Conservation (phyloP, 805 yeast genomes). For the Myxozyma neotropica region DNA sequence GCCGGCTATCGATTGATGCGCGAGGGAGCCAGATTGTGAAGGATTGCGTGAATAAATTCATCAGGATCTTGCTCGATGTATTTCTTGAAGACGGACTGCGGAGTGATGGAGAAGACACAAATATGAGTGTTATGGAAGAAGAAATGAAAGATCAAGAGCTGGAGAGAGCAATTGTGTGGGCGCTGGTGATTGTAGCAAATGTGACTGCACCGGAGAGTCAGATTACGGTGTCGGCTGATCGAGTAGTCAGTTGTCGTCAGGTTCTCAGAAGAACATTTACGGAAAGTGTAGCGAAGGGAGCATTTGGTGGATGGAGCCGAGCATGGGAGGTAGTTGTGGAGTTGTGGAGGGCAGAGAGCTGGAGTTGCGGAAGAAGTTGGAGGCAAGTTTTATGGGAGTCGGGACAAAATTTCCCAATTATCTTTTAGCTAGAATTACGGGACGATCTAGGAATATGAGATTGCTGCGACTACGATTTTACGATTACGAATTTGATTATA, state of each 20-base stretch:
- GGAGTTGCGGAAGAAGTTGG: conserved; percentile 12
- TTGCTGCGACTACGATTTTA: background rate
- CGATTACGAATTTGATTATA: background rate
- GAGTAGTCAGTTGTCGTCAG: conserved; percentile 4
- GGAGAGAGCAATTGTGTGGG: conserved; percentile 16
- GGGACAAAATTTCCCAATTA: background rate
- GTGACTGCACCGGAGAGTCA: background rate
- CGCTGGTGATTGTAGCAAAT: conserved; percentile 13
- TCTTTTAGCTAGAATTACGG: background rate
- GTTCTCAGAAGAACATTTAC: conserved; percentile 5
- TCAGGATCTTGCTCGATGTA: background rate
- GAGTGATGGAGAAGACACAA: background rate
- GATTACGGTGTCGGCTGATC: background rate
- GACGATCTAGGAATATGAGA: background rate
- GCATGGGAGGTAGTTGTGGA: conserved; percentile 18
- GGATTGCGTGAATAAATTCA: conserved; percentile 1
- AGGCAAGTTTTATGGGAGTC: conserved; percentile 14
- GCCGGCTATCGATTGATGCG: conserved; percentile 10
- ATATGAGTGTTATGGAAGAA: too few species aligned
- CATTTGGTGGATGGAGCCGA: conserved; percentile 21
- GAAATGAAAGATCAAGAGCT: conserved; percentile 15
- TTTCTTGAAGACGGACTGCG: background rate
- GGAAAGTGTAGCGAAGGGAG: background rate
- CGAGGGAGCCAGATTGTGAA: conserved; percentile 5
- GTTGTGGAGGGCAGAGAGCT: conserved; percentile 11